Evolutionary conservation across 2,329 filamentous ascomycete species (phyloP).

Genomic region (Dothideomycetes sp.): DNA sequence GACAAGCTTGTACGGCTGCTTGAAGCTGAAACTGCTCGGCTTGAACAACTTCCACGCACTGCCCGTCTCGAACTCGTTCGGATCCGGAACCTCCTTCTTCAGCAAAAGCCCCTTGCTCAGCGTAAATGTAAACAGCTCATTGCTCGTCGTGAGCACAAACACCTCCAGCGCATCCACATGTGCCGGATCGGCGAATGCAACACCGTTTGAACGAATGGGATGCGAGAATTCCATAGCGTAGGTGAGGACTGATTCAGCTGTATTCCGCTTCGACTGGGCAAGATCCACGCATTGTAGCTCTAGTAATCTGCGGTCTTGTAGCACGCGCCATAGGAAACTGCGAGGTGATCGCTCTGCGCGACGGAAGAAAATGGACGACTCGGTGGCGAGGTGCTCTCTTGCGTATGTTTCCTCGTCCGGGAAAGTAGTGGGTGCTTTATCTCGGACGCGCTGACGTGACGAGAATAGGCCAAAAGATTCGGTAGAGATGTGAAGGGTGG

Average conservation of each 20-base stretch:
- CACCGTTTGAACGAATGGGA: slow-evolving; percentile 63
- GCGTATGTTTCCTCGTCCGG: slow-evolving; percentile 69
- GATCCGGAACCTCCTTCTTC: slow-evolving; percentile 39
- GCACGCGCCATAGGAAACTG: slow-evolving; percentile 81
- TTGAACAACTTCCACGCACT: slow-evolving; percentile 67
- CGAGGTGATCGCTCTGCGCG: slow-evolving; percentile 64
- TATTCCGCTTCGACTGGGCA: slow-evolving; percentile 42
- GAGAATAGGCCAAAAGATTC: slow-evolving; percentile 28
- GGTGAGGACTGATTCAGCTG: slow-evolving; percentile 48
- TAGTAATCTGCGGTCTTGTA: slow-evolving; percentile 68
- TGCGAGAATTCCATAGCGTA: slow-evolving; percentile 75
- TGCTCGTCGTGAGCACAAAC: slow-evolving; percentile 69
- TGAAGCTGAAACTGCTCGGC: slow-evolving; percentile 64
- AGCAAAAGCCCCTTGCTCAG: slow-evolving; percentile 74
- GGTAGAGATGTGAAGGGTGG: slow-evolving; percentile 54
- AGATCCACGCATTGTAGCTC: slow-evolving; percentile 78
- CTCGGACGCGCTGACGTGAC: slow-evolving; percentile 23
- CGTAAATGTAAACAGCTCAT: slow-evolving; percentile 73
- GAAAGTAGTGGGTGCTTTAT: slow-evolving; percentile 19
- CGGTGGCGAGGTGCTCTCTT: slow-evolving; percentile 59
- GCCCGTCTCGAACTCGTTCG: slow-evolving; percentile 60
- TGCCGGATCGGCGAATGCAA: slow-evolving; percentile 70
- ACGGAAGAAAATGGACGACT: slow-evolving; percentile 78
- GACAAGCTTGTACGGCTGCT: slow-evolving; percentile 68
- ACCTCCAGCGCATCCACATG: slow-evolving; percentile 68